These are phyloP conservation scores for Pseudocercospora crystallina DNA, from an alignment of 2,329 filamentous ascomycete species.

Conservation along the genomic window DNA sequence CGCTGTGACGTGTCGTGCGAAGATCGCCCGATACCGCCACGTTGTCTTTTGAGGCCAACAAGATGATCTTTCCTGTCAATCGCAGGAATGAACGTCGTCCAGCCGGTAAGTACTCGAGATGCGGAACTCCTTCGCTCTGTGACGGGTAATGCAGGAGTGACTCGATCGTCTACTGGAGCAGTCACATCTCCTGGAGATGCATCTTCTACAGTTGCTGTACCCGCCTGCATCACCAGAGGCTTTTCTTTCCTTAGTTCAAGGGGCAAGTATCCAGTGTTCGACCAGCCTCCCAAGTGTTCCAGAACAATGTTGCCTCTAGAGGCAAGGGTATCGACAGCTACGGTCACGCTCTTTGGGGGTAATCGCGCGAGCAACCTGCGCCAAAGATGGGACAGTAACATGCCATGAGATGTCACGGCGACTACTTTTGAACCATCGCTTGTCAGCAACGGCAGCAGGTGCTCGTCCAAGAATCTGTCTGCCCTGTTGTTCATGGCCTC, in stretches of 20 bases:
- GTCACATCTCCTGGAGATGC: neutral
- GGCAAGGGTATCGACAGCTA: conserved; percentile 45
- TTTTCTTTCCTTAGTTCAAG: conserved; percentile 19
- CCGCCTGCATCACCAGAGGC: neutral
- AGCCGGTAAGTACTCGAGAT: neutral
- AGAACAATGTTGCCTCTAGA: conserved; percentile 41
- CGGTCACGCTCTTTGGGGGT: conserved; percentile 44
- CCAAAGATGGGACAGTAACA: conserved; percentile 72
- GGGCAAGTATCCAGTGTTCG: conserved; percentile 64
- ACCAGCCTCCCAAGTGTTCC: conserved; percentile 60
- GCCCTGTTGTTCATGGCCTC: conserved; percentile 65
- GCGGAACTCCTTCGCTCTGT: neutral
- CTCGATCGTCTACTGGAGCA: neutral
- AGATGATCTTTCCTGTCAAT: conserved; percentile 75
- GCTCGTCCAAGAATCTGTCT: conserved; percentile 63
- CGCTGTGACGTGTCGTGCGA: conserved; percentile 73
- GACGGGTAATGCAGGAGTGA: conserved; percentile 19
- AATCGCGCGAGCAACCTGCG: conserved; percentile 60
- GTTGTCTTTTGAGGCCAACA: conserved; percentile 70
- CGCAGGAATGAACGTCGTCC: conserved; percentile 49
- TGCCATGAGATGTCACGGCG: conserved; percentile 77
- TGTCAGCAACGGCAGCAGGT: conserved; percentile 60
- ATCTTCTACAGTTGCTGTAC: neutral
- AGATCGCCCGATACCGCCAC: conserved; percentile 78
- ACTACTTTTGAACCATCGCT: conserved; percentile 41